These are phyloP conservation scores for Dichomitus squalens DNA, from an alignment of 1,284 basidiomycete species.

Conservation along the genomic window DNA sequence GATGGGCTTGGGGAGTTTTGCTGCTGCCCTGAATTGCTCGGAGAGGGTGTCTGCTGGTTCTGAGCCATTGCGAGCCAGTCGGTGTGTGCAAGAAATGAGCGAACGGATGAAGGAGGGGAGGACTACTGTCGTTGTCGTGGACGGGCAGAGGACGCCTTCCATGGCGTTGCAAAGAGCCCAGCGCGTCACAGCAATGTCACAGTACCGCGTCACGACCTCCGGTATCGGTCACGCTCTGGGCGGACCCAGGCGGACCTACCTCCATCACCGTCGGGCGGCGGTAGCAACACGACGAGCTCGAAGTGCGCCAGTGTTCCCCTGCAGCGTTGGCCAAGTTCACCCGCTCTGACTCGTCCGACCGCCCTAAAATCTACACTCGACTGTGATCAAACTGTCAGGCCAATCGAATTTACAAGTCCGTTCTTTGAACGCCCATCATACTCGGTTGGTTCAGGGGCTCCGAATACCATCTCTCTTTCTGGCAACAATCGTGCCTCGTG, in stretches of 20 bases:
- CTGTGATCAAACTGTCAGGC: background rate
- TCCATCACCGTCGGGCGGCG: too few relatives aligned
- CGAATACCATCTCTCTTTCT: background rate
- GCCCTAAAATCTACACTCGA: background rate
- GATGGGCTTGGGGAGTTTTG: background rate
- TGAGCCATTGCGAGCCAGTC: slow-evolving; percentile 8
- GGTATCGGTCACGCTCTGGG: background rate
- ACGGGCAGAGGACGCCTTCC: background rate
- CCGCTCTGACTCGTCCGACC: too few relatives aligned
- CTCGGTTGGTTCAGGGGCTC: background rate
- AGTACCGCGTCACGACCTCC: background rate
- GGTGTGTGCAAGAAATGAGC: slow-evolving; percentile 7
- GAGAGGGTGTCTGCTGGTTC: background rate
- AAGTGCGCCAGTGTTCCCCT: too few relatives aligned
- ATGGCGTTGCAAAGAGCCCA: background rate
- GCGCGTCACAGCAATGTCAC: background rate
- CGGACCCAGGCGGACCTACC: too few relatives aligned
- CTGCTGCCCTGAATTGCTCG: background rate
- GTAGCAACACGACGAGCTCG: too few relatives aligned
- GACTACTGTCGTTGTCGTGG: slow-evolving; percentile 10
- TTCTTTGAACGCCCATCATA: background rate
- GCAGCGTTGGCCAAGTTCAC: too few relatives aligned
- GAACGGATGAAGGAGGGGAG: slow-evolving; percentile 7
- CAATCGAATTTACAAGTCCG: too few relatives aligned
- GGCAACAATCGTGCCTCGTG: background rate